A percentile compares a stretch with the other conserved stretches of the same genome.
Conservation (phyloP, 208 protist genomes). For the Zelonia costaricensis region DNA sequence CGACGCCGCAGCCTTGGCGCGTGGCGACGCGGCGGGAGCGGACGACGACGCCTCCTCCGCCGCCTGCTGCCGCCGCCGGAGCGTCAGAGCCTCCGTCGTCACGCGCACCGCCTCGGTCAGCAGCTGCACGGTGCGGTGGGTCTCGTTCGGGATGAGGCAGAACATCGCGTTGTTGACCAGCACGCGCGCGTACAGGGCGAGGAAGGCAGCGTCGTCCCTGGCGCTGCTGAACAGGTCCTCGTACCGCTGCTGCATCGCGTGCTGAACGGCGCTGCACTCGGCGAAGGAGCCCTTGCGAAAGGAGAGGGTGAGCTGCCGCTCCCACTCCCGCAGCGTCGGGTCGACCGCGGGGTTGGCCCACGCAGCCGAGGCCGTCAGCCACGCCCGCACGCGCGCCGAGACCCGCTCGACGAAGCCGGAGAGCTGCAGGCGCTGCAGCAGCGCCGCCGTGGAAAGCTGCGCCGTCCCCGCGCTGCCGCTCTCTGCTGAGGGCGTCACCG, state of each 20-base stretch:
- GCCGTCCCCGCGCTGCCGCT: not conserved
- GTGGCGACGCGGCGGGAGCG: not conserved
- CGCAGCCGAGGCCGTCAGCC: constrained; percentile 17
- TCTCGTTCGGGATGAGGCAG: constrained; percentile 62
- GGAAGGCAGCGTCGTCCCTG: constrained; percentile 25
- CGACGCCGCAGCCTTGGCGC: not conserved
- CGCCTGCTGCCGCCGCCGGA: constrained; percentile 1
- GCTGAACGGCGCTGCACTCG: constrained; percentile 35
- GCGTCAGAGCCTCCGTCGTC: constrained; percentile 14
- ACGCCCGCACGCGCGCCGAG: constrained; percentile 17
- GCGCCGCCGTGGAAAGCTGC: constrained; percentile 16
- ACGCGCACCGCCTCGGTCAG: constrained; percentile 48
- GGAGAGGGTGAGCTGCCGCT: constrained; percentile 35
- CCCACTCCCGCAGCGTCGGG: constrained; percentile 35
- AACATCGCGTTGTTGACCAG: constrained; percentile 75
- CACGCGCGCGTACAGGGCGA: constrained; percentile 59
- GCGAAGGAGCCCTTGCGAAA: constrained; percentile 40
- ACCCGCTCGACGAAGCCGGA: constrained; percentile 21
- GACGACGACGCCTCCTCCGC: not conserved
- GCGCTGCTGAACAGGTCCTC: constrained; percentile 26
- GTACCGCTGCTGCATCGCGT: constrained; percentile 39
- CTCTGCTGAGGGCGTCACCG: not conserved
- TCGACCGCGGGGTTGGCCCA: constrained; percentile 36
- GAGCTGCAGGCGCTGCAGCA: constrained; percentile 15
- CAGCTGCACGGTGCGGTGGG: constrained; percentile 38